Evolutionary conservation across 805 yeast genomes (phyloP), one percentile per base, ranked within the genome.

Genomic region (Saccharomycopsis lassenensis): DNA sequence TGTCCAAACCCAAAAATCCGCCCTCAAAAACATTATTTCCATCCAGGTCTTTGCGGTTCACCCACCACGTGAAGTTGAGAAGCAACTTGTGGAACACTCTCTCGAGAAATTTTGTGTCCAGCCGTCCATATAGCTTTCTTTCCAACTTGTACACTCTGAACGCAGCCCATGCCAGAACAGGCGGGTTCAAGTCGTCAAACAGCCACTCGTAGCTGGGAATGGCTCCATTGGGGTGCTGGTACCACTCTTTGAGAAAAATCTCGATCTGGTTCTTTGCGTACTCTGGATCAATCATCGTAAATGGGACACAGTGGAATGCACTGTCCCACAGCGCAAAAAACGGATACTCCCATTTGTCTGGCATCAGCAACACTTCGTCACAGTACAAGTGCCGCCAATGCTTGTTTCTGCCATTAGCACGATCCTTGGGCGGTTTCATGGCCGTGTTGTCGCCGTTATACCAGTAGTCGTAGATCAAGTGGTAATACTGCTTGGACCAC

Each of bases 181-280:
- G 96, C 1, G 96, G 96, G 54, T 86, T 86, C n/a, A 87, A 94
- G 56, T 86, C 96, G 44, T 81, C 65, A 51, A 86, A 86, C 55
- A 87, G 86, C 96, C 96, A 86, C 58, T 86, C 96, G 56, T 86
- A 86, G 10, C 95, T 95, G 0, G 96, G 95, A 46, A 85, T 74
- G 58, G 87, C 95, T n/a, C 96, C 96, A 55, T 86, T 86, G 31
- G 95, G 95, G 54, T 89, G 95, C 93, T 85, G 84, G 54, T 86
- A 86, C 95, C 95, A 86, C 58, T 86, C 96, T 52, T 95, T 69
- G 21, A 94, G 79, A 54, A 86, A 62, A 39, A 86, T 62, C 54
- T 80, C 94, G 48, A 86, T 67, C 59, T 86, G 95, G 48, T 73
- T 77, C 56, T 86, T 86, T 24, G 95, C 93, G 61, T 83, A 86